phyloP scores from a whole-genome alignment of 2,329 filamentous ascomycete species.

The Eurotiales sp. region DNA sequence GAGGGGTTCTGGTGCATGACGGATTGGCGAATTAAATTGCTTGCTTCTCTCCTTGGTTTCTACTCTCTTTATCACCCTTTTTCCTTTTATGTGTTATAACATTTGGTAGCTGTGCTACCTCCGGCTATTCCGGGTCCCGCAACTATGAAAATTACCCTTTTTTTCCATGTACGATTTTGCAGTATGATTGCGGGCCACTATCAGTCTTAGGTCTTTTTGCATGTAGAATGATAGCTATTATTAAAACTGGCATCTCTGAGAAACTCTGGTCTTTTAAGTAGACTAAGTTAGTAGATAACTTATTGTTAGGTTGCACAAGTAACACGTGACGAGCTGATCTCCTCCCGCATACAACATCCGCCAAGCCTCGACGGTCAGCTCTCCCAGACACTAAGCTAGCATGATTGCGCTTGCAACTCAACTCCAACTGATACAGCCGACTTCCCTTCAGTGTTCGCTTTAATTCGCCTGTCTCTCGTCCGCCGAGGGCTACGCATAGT shows the following conservation, averaged over 20 bases:
- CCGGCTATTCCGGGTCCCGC: too few relatives aligned
- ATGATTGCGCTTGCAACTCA: not conserved
- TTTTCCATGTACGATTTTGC: not conserved
- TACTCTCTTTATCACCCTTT: not conserved
- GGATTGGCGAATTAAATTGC: constrained; percentile 14
- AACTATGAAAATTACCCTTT: not conserved
- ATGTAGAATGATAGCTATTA: not conserved
- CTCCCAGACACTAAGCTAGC: too few relatives aligned
- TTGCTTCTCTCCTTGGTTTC: constrained; percentile 1
- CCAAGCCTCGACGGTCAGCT: not conserved
- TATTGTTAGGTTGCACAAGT: too few relatives aligned
- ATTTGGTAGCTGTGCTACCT: constrained; percentile 9
- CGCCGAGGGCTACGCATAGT: not conserved
- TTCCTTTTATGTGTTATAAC: not conserved
- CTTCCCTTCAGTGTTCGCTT: not conserved
- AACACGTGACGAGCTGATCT: too few relatives aligned
- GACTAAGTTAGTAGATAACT: too few relatives aligned
- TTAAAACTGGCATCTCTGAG: too few relatives aligned
- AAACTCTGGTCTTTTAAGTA: too few relatives aligned
- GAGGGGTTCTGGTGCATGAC: constrained; percentile 12
- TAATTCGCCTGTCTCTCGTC: not conserved
- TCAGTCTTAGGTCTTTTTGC: not conserved
- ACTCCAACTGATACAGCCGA: not conserved
- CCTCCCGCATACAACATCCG: not conserved
- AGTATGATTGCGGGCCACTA: not conserved